Evolutionary conservation across 345 rosid species (phyloP).

Genomic region (Alliaria petiolata): DNA sequence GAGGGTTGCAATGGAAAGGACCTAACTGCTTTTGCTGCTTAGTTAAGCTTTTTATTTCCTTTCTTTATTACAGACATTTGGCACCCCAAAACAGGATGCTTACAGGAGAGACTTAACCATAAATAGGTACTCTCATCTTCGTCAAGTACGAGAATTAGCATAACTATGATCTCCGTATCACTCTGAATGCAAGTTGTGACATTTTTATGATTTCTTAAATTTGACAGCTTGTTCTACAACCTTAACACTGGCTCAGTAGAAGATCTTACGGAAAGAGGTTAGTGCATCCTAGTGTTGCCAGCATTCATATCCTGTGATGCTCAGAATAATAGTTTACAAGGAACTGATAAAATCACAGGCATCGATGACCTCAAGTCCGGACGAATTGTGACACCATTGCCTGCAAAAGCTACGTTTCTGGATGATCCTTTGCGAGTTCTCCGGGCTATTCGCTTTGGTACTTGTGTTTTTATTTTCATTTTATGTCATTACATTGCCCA

Average conservation of each 20-base stretch:
- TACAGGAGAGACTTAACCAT: conserved; percentile 89
- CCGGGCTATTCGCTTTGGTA: conserved; percentile 98
- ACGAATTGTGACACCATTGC: conserved; percentile 81
- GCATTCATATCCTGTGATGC: not conserved
- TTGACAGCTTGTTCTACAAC: conserved; percentile 83
- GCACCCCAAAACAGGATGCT: conserved; percentile 94
- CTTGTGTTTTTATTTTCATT: not conserved
- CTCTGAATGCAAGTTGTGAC: not conserved
- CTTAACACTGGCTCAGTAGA: conserved; percentile 68
- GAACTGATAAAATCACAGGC: conserved; percentile 41
- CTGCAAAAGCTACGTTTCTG: conserved; percentile 82
- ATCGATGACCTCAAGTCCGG: conserved; percentile 77
- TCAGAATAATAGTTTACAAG: not conserved
- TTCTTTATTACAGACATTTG: conserved; percentile 60
- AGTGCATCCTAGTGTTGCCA: conserved; percentile 3
- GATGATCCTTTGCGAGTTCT: conserved; percentile 97
- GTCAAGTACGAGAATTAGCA: not conserved
- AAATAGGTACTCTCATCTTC: conserved; percentile 58
- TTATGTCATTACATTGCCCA: not conserved
- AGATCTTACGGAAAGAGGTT: conserved; percentile 91
- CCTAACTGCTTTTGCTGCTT: conserved; percentile 1
- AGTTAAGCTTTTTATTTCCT: not conserved
- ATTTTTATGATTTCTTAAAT: conserved; percentile 18
- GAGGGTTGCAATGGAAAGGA: not conserved
- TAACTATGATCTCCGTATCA: conserved; percentile 18